Percentiles rank a stretch among this genome's conserved stretches.
Evolutionary conservation across 306 rosid species (phyloP).

Genomic region (Lathyrus oleraceus): DNA sequence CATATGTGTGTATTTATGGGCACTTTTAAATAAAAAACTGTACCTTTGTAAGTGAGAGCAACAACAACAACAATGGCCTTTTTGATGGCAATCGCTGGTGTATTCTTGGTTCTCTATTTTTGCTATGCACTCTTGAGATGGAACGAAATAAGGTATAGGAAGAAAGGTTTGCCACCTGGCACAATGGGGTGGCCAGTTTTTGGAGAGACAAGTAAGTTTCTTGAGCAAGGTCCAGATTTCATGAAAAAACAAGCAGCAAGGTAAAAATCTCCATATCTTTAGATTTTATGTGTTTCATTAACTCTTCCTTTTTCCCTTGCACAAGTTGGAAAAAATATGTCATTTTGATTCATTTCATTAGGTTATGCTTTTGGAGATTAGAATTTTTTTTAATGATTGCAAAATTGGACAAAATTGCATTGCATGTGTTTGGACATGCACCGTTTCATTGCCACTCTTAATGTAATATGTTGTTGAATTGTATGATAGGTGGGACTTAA

Average conservation of each 20-base stretch:
- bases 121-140: conserved; percentile 87
- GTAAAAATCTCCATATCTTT: conserved; percentile 39
- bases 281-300: conserved; percentile 9
- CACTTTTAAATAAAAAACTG: too few relatives aligned
- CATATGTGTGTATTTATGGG: too few relatives aligned
- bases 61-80: conserved; percentile 63
- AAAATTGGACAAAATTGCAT: too few relatives aligned
- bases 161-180: conserved; percentile 92
- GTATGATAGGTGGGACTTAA: too few relatives aligned
- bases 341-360: too few relatives aligned
- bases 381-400: too few relatives aligned
- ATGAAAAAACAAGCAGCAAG: conserved; percentile 92
- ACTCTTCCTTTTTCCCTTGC: too few relatives aligned
- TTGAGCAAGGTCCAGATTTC: conserved; percentile 91
- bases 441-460: too few relatives aligned
- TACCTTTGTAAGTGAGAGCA: conserved; percentile 33
- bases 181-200: conserved; percentile 99
- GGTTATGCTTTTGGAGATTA: too few relatives aligned
- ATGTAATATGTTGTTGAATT: too few relatives aligned
- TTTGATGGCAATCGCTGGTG: conserved; percentile 42
- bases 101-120: conserved; percentile 64
- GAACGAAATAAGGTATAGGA: conserved; percentile 77
- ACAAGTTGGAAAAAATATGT: too few relatives aligned
- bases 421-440: too few relatives aligned
- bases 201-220: conserved; percentile 96